Evolutionary conservation across 129 eudicot genomes (phyloP), one percentile per base, ranked within the genome.

Genomic region (Scalesia atractyloides): DNA sequence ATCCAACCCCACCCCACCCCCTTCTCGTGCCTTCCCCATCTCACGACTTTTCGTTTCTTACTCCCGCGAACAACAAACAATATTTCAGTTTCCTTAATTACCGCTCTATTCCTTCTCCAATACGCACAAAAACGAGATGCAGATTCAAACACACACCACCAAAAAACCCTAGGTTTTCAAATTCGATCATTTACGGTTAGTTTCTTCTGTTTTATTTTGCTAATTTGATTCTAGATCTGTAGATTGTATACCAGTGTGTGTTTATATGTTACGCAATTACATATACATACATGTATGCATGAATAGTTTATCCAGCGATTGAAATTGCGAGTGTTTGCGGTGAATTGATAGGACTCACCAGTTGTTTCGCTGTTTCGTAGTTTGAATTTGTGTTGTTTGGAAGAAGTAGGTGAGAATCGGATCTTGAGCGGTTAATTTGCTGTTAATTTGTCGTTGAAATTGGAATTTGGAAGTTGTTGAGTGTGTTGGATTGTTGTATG

Each of bases 71-170:
- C 69, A 39, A 70, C 51, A 72, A 39, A 70, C 51, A 72, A 73
- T 6, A 41, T 41, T 84, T 83, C 95, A 79, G 86, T 88, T 90
- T 76, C 83, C 54, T 72, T 67, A 64, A 75, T 24, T 86, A 86
- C 84, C 88, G 90, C 88, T 87, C 70, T 73, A 39, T 75, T 67
- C 85, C 74, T 81, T 68, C 14, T 58, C 22, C 56, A 36, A 68
- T 34, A 17, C 43, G 76, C 75, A 68, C 41, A 56, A 70, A 50
- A 15, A 51, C 39, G 10, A 50, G 44, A 70, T 57, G 48, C 56
- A 72, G 47, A 36, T 39, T 58, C 9, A 34, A 58, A 64, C 17
- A 44, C 46, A 72, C 14, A 3, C 72, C 48, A 49, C 36, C 19
- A 14, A 70, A 17, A 84, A 87, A 85, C 88, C 91, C 89, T 84